Conservation (phyloP, 805 yeast genomes). For the Metschnikowia baotianmanensis region DNA sequence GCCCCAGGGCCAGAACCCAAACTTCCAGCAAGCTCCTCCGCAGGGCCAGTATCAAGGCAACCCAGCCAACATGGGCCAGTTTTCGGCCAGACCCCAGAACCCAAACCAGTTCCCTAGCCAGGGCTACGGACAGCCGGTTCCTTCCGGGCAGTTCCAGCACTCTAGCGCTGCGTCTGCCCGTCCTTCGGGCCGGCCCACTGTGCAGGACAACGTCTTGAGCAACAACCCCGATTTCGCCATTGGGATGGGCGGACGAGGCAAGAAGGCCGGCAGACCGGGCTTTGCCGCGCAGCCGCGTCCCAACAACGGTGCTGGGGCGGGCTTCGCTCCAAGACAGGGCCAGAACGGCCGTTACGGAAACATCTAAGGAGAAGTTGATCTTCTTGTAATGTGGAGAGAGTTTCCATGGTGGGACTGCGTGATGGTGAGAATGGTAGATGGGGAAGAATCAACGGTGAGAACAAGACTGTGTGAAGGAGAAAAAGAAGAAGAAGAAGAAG, state of each 20-base stretch:
- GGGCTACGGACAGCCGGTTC: constrained; percentile 2
- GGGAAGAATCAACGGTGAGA: too few relatives aligned
- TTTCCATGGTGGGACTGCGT: too few relatives aligned
- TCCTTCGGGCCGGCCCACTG: constrained; percentile 28
- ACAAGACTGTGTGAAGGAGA: too few relatives aligned
- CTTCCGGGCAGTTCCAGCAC: constrained; percentile 7
- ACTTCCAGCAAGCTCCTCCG: constrained; percentile 1
- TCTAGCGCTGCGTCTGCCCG: constrained; percentile 14
- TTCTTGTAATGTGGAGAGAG: too few relatives aligned
- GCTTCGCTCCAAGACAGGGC: neutral
- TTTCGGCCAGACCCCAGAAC: neutral
- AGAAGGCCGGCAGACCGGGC: constrained; percentile 10
- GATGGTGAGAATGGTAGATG: too few relatives aligned
- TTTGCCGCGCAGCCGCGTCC: constrained; percentile 1
- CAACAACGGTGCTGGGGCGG: constrained; percentile 12
- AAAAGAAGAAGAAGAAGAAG: too few relatives aligned
- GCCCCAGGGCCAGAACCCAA: neutral
- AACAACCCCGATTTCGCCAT: constrained; percentile 41
- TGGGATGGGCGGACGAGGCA: constrained; percentile 23
- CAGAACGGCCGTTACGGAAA: constrained; percentile 10
- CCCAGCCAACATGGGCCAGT: neutral
- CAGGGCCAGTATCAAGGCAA: constrained; percentile 1
- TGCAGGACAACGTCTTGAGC: constrained; percentile 38
- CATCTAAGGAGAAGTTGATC: too few relatives aligned
- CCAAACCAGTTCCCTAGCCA: constrained; percentile 3